Base-by-base conservation (phyloP, 2,329 filamentous ascomycete species). In the Albifimbria verrucaria region DNA sequence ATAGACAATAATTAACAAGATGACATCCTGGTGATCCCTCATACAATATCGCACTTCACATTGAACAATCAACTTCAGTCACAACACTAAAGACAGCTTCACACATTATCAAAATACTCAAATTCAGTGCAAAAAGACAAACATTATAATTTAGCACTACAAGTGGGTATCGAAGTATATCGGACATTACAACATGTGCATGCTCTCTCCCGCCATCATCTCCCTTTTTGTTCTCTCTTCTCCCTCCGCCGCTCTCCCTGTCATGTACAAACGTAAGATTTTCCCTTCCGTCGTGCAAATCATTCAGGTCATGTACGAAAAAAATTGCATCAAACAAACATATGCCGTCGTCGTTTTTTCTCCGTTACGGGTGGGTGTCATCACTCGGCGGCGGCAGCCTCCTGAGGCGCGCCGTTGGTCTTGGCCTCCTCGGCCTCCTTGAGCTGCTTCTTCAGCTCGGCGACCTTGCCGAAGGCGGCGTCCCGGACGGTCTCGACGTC, bases 231-330 rank as follows among this genome's bases (percentile, higher is more conserved):
- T 15, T n/a, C 12, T 32, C 26, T 7, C 32, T 39, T n/a, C 18
- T n/a, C 4, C 32, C 18, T 39, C 32, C 32, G 11, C 26, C 32
- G 12, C 32, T 39, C 32, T 39, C 32, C 32, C 32, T 39, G 32
- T 39, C 32, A 39, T 39, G 32, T 39, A 39, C 32, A 39, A 39
- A 39, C 32, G 32, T 39, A 39, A 39, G 32, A 39, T 39, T n/a
- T 39, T 39, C 32, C 32, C 18, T 39, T 39, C 32, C 32, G 32
- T 39, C 32, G 32, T 39, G 32, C 32, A 39, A 39, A 39, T 39
- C 32, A 39, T 39, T 39, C 32, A 39, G 32, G 32, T 39, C 32
- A 39, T 39, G 44, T 47, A 47, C 7, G 23, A 47, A 47, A 48
- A 36, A 48, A 20, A 48, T 2, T 3, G 17, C 2, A 36, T 32